Percentiles rank a stretch among this genome's conserved stretches.
phyloP scores from a whole-genome alignment of 139 green algal genomes.

The Desmodesmus armatus region DNA sequence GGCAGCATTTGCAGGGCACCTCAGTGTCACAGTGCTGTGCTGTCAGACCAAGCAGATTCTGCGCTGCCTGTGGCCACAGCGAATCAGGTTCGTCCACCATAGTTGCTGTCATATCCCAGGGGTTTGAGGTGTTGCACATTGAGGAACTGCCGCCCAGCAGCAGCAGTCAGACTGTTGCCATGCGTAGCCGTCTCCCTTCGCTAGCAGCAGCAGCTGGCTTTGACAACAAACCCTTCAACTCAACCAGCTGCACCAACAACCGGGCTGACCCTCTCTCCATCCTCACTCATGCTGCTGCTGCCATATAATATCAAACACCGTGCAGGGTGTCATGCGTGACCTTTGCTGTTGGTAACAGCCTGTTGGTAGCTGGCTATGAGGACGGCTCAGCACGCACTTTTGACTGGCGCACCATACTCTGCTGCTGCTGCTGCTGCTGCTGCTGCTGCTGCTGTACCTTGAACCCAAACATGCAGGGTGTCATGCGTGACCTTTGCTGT shows the following conservation, averaged over 20 bases:
- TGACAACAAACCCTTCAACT: too few species aligned
- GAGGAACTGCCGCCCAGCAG: neutral
- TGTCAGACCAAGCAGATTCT: constrained; percentile 3
- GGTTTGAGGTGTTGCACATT: neutral
- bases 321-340: constrained; percentile 25
- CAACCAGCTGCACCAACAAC: too few species aligned
- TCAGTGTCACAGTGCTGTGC: constrained; percentile 23
- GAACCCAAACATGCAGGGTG: constrained; percentile 8
- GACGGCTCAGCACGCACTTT: constrained; percentile 23
- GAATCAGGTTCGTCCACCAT: constrained; percentile 6
- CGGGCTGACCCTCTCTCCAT: too few species aligned
- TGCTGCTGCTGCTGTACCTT: neutral
- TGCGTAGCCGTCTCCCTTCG: neutral
- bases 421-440: neutral
- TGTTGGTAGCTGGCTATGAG: constrained; percentile 29
- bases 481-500: neutral
- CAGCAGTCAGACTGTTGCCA: neutral
- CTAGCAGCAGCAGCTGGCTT: neutral
- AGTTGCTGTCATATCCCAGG: neutral
- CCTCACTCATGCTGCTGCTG: neutral
- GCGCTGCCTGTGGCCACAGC: constrained; percentile 25
- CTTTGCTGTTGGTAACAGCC: neutral
- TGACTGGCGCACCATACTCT: constrained; percentile 4
- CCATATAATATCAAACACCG: neutral
- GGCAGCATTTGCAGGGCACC: constrained; percentile 23